Evolutionary conservation across 495 filamentous ascomycete species (phyloP).

Genomic region (Penicillium desertorum): DNA sequence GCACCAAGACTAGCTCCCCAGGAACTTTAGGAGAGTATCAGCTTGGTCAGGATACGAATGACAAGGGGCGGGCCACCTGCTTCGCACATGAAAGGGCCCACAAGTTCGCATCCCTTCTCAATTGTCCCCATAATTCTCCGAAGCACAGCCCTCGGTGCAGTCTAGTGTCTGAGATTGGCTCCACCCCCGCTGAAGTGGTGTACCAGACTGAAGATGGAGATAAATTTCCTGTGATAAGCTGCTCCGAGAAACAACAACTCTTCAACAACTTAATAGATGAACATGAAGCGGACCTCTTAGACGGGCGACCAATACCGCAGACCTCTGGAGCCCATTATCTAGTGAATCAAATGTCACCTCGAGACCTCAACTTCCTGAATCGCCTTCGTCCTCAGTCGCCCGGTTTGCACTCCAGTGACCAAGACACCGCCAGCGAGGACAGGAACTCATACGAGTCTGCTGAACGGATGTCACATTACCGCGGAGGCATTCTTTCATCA

Average conservation of each 20-base stretch:
- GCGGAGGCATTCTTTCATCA: slow-evolving; percentile 72
- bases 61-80: slow-evolving; percentile 41
- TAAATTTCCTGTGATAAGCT: slow-evolving; percentile 41
- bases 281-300: slow-evolving; percentile 35
- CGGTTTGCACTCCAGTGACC: slow-evolving; percentile 52
- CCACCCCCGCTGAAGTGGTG: slow-evolving; percentile 32
- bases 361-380: slow-evolving; percentile 37
- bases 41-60: slow-evolving; percentile 30
- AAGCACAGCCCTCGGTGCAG: slow-evolving; percentile 30
- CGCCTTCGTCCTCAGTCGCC: slow-evolving; percentile 40
- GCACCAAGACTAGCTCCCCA: slow-evolving; percentile 30
- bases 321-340: slow-evolving; percentile 37
- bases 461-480: slow-evolving; percentile 67
- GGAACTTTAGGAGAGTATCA: slow-evolving; percentile 32
- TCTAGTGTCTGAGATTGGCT: slow-evolving; percentile 33
- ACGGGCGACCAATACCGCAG: slow-evolving; percentile 32
- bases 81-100: slow-evolving; percentile 38
- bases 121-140: slow-evolving; percentile 36
- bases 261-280: slow-evolving; percentile 34
- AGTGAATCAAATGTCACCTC: slow-evolving; percentile 43
- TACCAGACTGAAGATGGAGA: slow-evolving; percentile 38
- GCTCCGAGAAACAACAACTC: slow-evolving; percentile 37
- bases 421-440: slow-evolving; percentile 60
- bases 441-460: slow-evolving; percentile 59
- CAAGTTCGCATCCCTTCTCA: slow-evolving; percentile 37